Conservation (phyloP, 352 stramenopile genomes). For the Phytophthora tentaculata region DNA sequence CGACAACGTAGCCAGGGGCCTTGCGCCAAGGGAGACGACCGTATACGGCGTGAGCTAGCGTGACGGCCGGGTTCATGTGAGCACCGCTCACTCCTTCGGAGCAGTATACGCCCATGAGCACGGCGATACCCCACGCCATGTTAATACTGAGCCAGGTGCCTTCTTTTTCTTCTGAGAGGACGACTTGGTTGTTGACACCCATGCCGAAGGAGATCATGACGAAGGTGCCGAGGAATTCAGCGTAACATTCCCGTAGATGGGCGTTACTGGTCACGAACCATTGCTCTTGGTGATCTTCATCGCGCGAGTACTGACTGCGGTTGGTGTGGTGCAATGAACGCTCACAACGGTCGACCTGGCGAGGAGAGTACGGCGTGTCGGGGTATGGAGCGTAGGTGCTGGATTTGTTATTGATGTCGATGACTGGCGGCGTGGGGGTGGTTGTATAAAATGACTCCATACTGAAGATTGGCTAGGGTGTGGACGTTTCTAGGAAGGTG, state of each 20-base stretch:
- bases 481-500: neutral
- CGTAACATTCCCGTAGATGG: slow-evolving; percentile 46
- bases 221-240: slow-evolving; percentile 57
- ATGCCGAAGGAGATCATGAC: slow-evolving; percentile 64
- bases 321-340: slow-evolving; percentile 42
- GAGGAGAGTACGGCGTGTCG: slow-evolving; percentile 27
- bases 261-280: slow-evolving; percentile 35
- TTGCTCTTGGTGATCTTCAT: slow-evolving; percentile 27
- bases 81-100: slow-evolving; percentile 57
- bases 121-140: slow-evolving; percentile 54
- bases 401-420: slow-evolving; percentile 38
- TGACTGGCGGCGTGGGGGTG: slow-evolving; percentile 25
- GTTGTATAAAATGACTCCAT: slow-evolving; percentile 31
- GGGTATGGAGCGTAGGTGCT: slow-evolving; percentile 30
- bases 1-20: slow-evolving; percentile 45
- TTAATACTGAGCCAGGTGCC: slow-evolving; percentile 74
- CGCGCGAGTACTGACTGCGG: slow-evolving; percentile 33
- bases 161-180: slow-evolving; percentile 47
- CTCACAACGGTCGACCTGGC: slow-evolving; percentile 27
- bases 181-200: slow-evolving; percentile 69
- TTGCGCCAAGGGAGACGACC: slow-evolving; percentile 53
- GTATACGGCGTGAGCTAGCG: slow-evolving; percentile 56
- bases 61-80: slow-evolving; percentile 71
- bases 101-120: slow-evolving; percentile 64
- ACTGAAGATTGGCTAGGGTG: slow-evolving; percentile 11